Conservation (phyloP, 2,329 filamentous ascomycete species). For the Botrytis deweyae region DNA sequence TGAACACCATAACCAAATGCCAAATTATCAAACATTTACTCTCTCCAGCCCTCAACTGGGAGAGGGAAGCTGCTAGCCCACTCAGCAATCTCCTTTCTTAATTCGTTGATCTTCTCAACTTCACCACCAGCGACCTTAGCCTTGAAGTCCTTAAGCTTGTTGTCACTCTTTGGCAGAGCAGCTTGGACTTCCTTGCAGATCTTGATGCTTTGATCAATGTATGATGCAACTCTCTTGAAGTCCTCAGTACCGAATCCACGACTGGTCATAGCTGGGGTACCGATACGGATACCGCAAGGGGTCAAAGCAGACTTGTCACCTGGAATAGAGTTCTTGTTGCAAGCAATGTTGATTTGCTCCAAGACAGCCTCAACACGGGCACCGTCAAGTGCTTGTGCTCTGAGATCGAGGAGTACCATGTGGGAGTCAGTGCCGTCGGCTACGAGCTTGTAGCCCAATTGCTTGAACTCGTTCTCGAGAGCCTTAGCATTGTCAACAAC, state of each 20-base stretch:
- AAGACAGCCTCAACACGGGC: conserved; percentile 94
- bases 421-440: conserved; percentile 96
- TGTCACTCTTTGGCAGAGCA: conserved; percentile 88
- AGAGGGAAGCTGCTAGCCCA: conserved; percentile 94
- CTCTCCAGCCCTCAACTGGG: conserved; percentile 73
- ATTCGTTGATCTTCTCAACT: conserved; percentile 75
- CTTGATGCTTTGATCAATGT: conserved; percentile 88
- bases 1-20: conserved; percentile 26
- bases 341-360: conserved; percentile 97
- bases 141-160: conserved; percentile 99
- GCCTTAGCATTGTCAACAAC: conserved; percentile 93
- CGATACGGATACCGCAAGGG: conserved; percentile 91
- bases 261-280: conserved; percentile 95
- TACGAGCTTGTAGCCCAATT: conserved; percentile 89
- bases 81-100: conserved; percentile 83
- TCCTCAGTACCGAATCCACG: conserved; percentile 90
- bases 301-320: conserved; percentile 97
- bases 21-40: conserved; percentile 27
- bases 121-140: conserved; percentile 78
- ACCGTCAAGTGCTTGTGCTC: conserved; percentile 82
- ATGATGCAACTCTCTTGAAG: conserved; percentile 84
- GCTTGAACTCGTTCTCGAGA: conserved; percentile 80
- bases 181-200: conserved; percentile 85
- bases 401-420: conserved; percentile 93
- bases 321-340: conserved; percentile 99